Evolutionary conservation across 495 filamentous ascomycete species (phyloP).

Genomic region (Darksidea phi): DNA sequence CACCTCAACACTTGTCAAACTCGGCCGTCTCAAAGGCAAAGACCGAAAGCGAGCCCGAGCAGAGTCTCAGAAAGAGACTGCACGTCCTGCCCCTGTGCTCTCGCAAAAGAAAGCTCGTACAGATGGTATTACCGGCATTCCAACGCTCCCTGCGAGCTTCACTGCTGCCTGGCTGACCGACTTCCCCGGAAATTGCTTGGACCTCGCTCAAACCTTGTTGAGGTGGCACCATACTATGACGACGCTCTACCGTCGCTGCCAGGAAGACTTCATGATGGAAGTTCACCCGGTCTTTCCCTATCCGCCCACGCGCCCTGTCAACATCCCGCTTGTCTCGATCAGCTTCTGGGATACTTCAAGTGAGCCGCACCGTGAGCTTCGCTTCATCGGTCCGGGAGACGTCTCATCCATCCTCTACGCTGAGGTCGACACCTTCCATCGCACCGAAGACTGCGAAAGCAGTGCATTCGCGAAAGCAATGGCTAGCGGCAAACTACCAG

Average conservation of each 20-base stretch:
- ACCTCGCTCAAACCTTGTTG: not conserved
- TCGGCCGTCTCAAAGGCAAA: no score
- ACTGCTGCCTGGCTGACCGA: not conserved
- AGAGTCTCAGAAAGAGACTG: no score
- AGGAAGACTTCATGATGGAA: not conserved
- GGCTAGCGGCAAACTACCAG: not conserved
- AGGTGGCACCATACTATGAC: slow-evolving; percentile 8
- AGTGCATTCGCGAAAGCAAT: not conserved
- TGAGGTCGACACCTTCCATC: slow-evolving; percentile 18
- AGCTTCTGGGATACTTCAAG: slow-evolving; percentile 15
- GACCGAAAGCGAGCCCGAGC: no score
- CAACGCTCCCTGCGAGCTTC: not conserved
- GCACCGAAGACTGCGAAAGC: not conserved
- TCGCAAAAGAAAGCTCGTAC: no score
- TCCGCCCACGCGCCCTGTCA: not conserved
- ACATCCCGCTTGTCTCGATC: slow-evolving; percentile 4
- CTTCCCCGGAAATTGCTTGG: slow-evolving; percentile 1
- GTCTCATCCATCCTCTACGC: not conserved
- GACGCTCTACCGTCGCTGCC: not conserved
- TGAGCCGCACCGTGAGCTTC: slow-evolving; percentile 6
- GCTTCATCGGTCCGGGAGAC: slow-evolving; percentile 3
- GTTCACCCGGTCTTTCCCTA: slow-evolving; percentile 14
- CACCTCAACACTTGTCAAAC: no score
- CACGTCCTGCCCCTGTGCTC: no score
- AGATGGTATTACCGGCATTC: no score